These are phyloP conservation scores for Backusella tuberculispora DNA, from an alignment of 192 early-diverging fungal species.

Conservation along the genomic window DNA sequence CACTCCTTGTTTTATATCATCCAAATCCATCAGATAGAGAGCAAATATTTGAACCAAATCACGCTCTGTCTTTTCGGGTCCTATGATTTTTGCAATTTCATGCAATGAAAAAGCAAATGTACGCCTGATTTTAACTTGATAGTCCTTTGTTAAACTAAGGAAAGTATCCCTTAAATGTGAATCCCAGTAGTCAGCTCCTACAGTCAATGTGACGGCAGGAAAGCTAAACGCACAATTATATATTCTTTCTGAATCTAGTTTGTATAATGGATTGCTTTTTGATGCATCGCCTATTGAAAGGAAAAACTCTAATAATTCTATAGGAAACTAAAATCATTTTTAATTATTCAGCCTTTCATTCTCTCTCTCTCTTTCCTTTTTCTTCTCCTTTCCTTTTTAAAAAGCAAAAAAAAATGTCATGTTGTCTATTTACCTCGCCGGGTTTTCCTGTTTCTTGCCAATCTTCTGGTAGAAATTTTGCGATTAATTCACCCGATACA, in stretches of 20 bases:
- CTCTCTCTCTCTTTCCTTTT: neutral
- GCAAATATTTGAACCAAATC: constrained; percentile 60
- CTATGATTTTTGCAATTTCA: constrained; percentile 59
- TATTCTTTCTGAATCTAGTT: constrained; percentile 56
- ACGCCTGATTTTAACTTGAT: constrained; percentile 55
- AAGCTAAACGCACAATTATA: constrained; percentile 63
- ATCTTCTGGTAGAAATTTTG: constrained; percentile 51
- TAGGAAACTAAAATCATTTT: constrained; percentile 44
- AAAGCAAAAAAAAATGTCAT: neutral
- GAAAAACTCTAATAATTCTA: constrained; percentile 53
- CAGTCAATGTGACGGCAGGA: constrained; percentile 61
- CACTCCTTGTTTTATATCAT: constrained; percentile 74
- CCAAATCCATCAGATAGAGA: constrained; percentile 53
- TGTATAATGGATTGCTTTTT: constrained; percentile 44
- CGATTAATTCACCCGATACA: constrained; percentile 60
- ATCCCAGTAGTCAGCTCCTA: constrained; percentile 60
- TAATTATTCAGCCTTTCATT: neutral
- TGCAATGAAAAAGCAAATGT: constrained; percentile 65
- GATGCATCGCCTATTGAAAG: constrained; percentile 38
- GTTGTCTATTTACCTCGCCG: constrained; percentile 27
- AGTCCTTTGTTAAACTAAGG: constrained; percentile 48
- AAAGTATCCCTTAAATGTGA: constrained; percentile 54
- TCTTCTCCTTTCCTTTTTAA: neutral
- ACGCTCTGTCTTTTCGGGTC: constrained; percentile 54
- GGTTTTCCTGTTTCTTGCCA: constrained; percentile 39